These are phyloP conservation scores for Neonectria ditissima DNA, from an alignment of 2,329 filamentous ascomycete genomes.

Conservation along the genomic window DNA sequence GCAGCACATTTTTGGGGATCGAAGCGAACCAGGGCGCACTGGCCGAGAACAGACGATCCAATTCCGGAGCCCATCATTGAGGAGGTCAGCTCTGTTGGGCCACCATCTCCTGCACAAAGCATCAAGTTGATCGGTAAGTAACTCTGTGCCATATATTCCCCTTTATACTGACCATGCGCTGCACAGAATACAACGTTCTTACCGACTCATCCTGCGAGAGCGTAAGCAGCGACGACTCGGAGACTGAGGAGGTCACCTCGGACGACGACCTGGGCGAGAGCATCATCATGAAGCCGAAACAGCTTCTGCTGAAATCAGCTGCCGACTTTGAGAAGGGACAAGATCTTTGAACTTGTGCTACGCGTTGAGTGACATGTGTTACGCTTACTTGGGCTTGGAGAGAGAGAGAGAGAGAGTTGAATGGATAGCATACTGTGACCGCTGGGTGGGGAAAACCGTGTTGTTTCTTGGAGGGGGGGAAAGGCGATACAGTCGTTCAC, in stretches of 20 bases:
- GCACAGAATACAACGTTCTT: slow-evolving; percentile 38
- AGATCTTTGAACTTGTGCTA: neutral
- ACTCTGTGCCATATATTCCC: neutral
- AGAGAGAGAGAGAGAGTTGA: neutral
- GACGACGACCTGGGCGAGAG: slow-evolving; percentile 28
- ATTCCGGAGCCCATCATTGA: slow-evolving; percentile 51
- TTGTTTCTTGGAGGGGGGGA: neutral
- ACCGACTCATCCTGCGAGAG: slow-evolving; percentile 32
- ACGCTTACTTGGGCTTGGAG: slow-evolving; percentile 3
- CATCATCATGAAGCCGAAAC: slow-evolving; percentile 6
- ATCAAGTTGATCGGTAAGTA: slow-evolving; percentile 48
- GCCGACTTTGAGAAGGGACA: neutral
- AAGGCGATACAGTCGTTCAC: neutral
- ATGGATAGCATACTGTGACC: neutral
- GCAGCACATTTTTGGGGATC: neutral
- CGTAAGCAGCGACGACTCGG: slow-evolving; percentile 16
- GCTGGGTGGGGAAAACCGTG: neutral
- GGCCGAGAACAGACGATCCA: slow-evolving; percentile 27
- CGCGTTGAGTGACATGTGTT: slow-evolving; percentile 4
- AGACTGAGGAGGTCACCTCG: slow-evolving; percentile 24
- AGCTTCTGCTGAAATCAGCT: slow-evolving; percentile 4
- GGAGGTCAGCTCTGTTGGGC: slow-evolving; percentile 46
- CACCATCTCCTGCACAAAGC: slow-evolving; percentile 36
- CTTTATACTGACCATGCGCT: slow-evolving; percentile 20
- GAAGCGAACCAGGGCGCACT: neutral